A percentile compares a stretch with the other conserved stretches of the same genome.
These are phyloP conservation scores for Amaranthus tricolor DNA, from an alignment of 179 eudicot genomes.

Conservation along the genomic window DNA sequence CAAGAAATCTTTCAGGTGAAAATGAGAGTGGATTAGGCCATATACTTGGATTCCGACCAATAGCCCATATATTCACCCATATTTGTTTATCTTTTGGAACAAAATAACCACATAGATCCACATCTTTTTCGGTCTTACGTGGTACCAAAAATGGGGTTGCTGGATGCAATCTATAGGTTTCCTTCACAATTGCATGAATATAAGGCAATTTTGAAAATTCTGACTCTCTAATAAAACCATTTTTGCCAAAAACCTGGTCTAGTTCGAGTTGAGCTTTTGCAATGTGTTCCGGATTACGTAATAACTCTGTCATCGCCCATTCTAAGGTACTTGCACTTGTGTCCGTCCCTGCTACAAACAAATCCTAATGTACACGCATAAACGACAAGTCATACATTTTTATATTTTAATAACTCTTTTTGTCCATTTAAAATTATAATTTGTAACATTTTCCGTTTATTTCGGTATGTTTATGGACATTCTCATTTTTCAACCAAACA, in stretches of 20 bases:
- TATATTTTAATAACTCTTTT: background rate
- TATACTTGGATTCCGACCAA: constrained; percentile 13
- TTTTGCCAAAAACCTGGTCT: constrained; percentile 1
- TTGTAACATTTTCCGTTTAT: too few species aligned
- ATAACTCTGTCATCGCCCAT: constrained; percentile 20
- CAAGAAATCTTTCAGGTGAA: constrained; percentile 20
- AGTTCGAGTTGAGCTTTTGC: constrained; percentile 10
- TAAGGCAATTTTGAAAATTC: constrained; percentile 15
- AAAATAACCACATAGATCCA: constrained; percentile 1
- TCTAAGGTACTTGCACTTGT: constrained; percentile 15
- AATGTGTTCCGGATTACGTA: constrained; percentile 7
- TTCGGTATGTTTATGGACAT: too few species aligned
- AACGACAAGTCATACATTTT: background rate
- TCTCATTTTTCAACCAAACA: too few species aligned
- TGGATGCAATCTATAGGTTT: constrained; percentile 16
- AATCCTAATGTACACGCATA: background rate
- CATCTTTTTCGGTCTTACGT: constrained; percentile 11
- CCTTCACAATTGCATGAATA: constrained; percentile 17
- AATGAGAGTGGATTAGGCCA: constrained; percentile 7
- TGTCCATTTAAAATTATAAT: too few species aligned
- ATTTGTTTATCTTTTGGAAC: constrained; percentile 23
- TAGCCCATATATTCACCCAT: constrained; percentile 22
- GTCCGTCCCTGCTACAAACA: constrained; percentile 20
- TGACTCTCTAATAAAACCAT: constrained; percentile 6
- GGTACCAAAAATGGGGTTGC: constrained; percentile 17